These are phyloP conservation scores for Dicorynia guianensis DNA, from an alignment of 306 rosid genomes.

Conservation along the genomic window DNA sequence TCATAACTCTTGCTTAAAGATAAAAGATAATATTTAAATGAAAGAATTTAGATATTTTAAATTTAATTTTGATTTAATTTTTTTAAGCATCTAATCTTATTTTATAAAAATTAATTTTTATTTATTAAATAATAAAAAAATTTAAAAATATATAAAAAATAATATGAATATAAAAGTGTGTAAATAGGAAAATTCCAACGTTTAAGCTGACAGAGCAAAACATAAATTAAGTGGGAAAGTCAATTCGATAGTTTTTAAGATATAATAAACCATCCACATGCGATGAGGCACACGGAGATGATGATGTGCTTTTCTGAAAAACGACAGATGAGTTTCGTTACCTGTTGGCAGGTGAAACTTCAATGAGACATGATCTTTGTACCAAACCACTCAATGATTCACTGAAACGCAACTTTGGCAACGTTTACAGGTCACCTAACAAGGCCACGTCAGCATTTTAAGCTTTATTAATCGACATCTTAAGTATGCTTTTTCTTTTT, in stretches of 20 bases:
- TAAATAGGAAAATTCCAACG: no score
- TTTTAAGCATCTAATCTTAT: no score
- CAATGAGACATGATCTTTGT: conserved; percentile 38
- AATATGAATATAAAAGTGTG: no score
- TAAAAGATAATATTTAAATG: no score
- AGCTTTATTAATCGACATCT: background rate
- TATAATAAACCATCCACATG: conserved; percentile 23
- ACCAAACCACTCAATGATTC: conserved; percentile 44
- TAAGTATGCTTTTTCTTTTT: conserved; percentile 16
- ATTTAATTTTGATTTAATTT: no score
- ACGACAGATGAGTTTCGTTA: conserved; percentile 38
- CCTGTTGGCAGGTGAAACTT: conserved; percentile 48
- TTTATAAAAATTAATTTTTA: no score
- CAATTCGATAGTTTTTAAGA: background rate
- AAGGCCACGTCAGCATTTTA: conserved; percentile 41
- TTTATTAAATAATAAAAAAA: no score
- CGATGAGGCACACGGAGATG: background rate
- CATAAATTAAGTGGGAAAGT: background rate
- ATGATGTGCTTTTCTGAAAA: conserved; percentile 14
- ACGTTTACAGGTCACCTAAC: conserved; percentile 48
- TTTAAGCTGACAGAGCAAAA: background rate
- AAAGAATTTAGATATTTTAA: no score
- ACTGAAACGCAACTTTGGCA: conserved; percentile 38
- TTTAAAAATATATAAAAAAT: no score
- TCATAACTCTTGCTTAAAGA: no score